Evolutionary conservation across 768 basidiomycete species (phyloP), one percentile per base, ranked within the genome.

Genomic region (Suillus sp.): DNA sequence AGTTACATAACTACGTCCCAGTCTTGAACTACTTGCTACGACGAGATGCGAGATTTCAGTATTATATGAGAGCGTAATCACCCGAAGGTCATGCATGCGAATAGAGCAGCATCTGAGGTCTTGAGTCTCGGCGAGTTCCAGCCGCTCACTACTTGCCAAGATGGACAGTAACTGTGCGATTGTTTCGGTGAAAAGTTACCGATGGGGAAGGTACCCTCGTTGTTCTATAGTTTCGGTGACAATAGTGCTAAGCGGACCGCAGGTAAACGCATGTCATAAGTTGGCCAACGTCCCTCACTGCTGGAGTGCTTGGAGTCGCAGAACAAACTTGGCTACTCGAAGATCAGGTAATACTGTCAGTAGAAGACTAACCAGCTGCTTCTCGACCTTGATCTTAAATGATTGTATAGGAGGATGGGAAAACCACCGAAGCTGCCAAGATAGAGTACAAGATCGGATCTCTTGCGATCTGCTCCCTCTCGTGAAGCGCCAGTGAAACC

Each of bases 401-500:
- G 50, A 51, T 53, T 32, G 30, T 32, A 54, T 16, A 8, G 25
- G 53, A 34, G 53, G 53, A 54, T 37, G 55, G 55, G 25, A 38
- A 57, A 57, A 27, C 2, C 0, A 37, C 25, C 14, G 25, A 56
- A 57, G 37, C 4, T 57, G 55, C 7, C 54, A 37, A 57, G 55
- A 57, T 57, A 57, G 25, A 57, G 20, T 48, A 20, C 35, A 27
- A 57, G 70, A 74, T 76, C 68, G 71, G 35, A 53, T 67, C 74
- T 75, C 71, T 74, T 64, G 70, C 75, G 73, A 75, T 75, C 72
- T 56, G 20, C 47, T 62, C 69, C 70, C 56, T 51, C 61, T 59
- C n/a, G 20, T 61, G 40, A 60, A 62, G 60, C 70, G 63, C 66
- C 45, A 60, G 48, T 64, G 64, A 22, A 47, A 48, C 47, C 25